A percentile compares a stretch with the other conserved stretches of the same genome.
Evolutionary conservation across 2,329 filamentous ascomycete species (phyloP).

Genomic region (Gnomoniopsis smithogilvyi): DNA sequence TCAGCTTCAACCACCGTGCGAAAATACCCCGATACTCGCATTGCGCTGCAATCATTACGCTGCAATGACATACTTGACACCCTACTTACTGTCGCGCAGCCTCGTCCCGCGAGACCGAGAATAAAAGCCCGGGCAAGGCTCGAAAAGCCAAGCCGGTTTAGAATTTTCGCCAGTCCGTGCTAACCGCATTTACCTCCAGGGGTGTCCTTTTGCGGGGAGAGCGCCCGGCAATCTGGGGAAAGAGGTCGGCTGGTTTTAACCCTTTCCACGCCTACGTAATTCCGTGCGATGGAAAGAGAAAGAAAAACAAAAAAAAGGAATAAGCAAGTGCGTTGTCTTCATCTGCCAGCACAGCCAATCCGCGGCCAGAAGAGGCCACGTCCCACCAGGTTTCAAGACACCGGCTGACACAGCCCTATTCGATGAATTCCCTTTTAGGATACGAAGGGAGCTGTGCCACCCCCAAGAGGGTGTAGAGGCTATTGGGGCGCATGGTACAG

Average conservation of each 20-base stretch:
- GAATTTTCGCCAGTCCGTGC: constrained; percentile 8
- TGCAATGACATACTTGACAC: too few species aligned
- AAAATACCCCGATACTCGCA: too few species aligned
- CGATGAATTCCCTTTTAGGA: not conserved
- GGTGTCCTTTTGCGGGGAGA: constrained; percentile 6
- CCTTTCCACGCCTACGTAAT: too few species aligned
- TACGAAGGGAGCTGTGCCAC: not conserved
- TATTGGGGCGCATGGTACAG: not conserved
- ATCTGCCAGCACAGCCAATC: not conserved
- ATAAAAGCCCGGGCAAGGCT: too few species aligned
- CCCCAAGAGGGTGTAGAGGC: not conserved
- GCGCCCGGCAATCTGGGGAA: not conserved
- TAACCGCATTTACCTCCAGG: constrained; percentile 4
- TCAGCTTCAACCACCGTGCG: not conserved
- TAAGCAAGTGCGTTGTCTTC: not conserved
- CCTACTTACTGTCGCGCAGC: too few species aligned
- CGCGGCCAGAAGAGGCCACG: not conserved
- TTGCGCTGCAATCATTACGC: too few species aligned
- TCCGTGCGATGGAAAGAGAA: too few species aligned
- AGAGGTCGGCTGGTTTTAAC: not conserved
- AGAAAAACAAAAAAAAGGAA: too few species aligned
- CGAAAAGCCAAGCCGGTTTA: not conserved
- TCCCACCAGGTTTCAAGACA: not conserved
- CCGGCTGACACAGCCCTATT: not conserved
- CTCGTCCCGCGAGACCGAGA: too few species aligned